These are phyloP conservation scores for Penicillium sp. DNA, from an alignment of 2,329 filamentous ascomycete species.

Conservation along the genomic window DNA sequence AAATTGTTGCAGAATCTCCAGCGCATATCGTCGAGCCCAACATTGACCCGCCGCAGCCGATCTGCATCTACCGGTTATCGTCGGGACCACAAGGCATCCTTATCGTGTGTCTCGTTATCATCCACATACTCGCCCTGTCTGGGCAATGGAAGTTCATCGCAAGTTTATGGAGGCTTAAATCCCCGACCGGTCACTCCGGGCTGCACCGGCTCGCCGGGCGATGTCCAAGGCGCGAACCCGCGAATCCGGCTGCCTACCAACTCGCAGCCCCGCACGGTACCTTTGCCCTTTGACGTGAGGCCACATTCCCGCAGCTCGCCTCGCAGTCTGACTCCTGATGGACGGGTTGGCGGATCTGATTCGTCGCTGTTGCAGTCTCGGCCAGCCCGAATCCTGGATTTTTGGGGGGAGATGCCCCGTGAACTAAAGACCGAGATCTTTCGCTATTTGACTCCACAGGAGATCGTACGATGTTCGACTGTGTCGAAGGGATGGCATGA, in stretches of 20 bases:
- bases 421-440: conserved; percentile 78
- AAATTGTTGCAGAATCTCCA: conserved; percentile 68
- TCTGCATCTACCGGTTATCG: conserved; percentile 63
- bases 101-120: conserved; percentile 59
- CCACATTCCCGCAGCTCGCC: conserved; percentile 42
- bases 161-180: conserved; percentile 52
- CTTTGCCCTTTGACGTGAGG: conserved; percentile 59
- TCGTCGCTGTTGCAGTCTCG: conserved; percentile 23
- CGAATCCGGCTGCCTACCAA: conserved; percentile 47
- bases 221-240: conserved; percentile 50
- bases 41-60: conserved; percentile 59
- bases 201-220: conserved; percentile 41
- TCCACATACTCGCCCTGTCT: conserved; percentile 50
- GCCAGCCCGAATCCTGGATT: conserved; percentile 50
- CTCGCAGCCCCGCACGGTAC: conserved; percentile 47
- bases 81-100: conserved; percentile 55
- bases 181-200: conserved; percentile 51
- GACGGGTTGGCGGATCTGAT: conserved; percentile 13
- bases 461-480: conserved; percentile 70
- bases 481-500: conserved; percentile 73
- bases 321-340: conserved; percentile 10
- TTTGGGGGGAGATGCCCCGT: conserved; percentile 74
- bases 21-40: conserved; percentile 74
- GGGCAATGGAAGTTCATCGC: conserved; percentile 51
- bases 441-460: conserved; percentile 67